These are phyloP conservation scores for Biscutella laevigata DNA, from an alignment of 441 rosid genomes.

Conservation along the genomic window DNA sequence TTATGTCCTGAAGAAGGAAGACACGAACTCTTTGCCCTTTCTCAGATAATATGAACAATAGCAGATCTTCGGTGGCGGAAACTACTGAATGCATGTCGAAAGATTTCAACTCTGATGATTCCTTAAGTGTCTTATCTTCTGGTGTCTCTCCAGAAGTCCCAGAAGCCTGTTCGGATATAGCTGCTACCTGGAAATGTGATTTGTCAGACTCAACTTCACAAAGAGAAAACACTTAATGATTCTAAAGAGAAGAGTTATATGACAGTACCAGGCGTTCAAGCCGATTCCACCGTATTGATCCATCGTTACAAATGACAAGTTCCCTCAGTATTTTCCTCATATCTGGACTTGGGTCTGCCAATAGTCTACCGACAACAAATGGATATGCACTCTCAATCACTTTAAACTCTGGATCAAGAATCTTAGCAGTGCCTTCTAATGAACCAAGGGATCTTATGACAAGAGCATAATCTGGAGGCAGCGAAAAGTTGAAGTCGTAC, in stretches of 20 bases:
- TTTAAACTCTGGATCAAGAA: slow-evolving; percentile 84
- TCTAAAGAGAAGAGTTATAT: not conserved
- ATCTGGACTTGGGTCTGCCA: slow-evolving; percentile 91
- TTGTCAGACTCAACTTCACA: not conserved
- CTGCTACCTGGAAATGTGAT: slow-evolving; percentile 55
- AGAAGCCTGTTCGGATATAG: slow-evolving; percentile 83
- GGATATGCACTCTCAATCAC: slow-evolving; percentile 93
- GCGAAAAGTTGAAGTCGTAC: slow-evolving; percentile 87
- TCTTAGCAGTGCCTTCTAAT: slow-evolving; percentile 95
- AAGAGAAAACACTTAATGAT: not conserved
- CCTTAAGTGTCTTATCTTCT: slow-evolving; percentile 30
- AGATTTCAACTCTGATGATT: slow-evolving; percentile 57
- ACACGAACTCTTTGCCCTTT: slow-evolving; percentile 77
- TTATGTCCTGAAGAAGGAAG: slow-evolving; percentile 72
- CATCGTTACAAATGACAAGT: slow-evolving; percentile 76
- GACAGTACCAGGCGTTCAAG: slow-evolving; percentile 77
- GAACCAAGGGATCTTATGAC: slow-evolving; percentile 94
- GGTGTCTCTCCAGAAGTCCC: slow-evolving; percentile 35
- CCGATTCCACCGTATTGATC: slow-evolving; percentile 93
- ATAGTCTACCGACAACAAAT: slow-evolving; percentile 81
- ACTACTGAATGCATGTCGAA: slow-evolving; percentile 85
- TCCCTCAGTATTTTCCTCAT: slow-evolving; percentile 91
- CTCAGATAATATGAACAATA: slow-evolving; percentile 69
- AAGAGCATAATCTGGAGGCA: slow-evolving; percentile 96
- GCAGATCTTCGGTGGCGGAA: slow-evolving; percentile 86